Evolutionary conservation across 345 rosid species (phyloP), one percentile per base, ranked within the genome.

Genomic region (Moricandia arvensis): DNA sequence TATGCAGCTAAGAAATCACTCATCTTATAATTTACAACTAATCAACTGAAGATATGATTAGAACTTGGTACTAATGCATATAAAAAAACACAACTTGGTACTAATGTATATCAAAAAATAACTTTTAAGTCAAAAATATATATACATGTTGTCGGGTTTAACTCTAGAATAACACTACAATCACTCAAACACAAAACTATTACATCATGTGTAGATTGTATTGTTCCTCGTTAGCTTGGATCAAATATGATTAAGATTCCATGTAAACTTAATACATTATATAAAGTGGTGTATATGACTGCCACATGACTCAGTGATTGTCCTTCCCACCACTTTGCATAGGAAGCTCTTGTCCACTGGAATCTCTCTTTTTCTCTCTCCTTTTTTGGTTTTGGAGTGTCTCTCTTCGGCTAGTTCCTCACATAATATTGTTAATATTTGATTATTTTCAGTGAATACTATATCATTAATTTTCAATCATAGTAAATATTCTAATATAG

Each of bases 221-320:
- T 53, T 58, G 7, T 13, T 6, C 62, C 24, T 45, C 8, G 21
- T 29, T 67, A 16, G 1, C 6, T 67, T 51, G 17, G 43, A 53
- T 67, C 67, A 33, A 16, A 49, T 3, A 31, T 31, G 17, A 33
- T 37, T 11, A 29, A 49, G 31, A 54, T 59, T 34, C 62, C 43
- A 59, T 49, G 1, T 4, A 29, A 43, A 35, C 8, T 18, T 8
- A 13, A 11, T 38, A 29, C 4, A 59, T 47, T 16, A 18, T n/a
- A 35, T 61, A 61, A 54, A 73, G 45, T 15, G 41, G 69, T 55
- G 47, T 61, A 31, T 34, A 8, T 62, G 80, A 76, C 71, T 63
- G 54, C 29, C 71, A 57, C 67, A 77, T 71, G 75, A 77, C 71
- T 77, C 66, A 70, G 62, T 71, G 76, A 71, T 58, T 71, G 72